These are phyloP conservation scores for Suhomyces sp. DNA, from an alignment of 805 yeast species.

Conservation along the genomic window DNA sequence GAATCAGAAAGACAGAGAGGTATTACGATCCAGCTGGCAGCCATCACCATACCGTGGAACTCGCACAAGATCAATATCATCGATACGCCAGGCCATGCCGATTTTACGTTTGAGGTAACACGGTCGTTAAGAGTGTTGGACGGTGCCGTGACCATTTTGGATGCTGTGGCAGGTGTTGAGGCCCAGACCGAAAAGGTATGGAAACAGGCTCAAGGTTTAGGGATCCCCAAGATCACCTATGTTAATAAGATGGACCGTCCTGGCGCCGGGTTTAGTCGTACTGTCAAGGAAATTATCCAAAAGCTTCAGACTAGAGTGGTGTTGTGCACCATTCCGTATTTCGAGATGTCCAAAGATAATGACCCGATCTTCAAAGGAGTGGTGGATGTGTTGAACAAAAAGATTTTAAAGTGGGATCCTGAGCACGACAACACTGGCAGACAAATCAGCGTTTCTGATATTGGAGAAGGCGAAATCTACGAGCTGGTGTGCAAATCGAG, in stretches of 20 bases:
- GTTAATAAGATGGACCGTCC: constrained; percentile 95
- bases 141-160: constrained; percentile 90
- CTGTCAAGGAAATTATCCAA: constrained; percentile 77
- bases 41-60: constrained; percentile 87
- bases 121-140: constrained; percentile 87
- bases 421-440: constrained; percentile 45
- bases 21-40: constrained; percentile 95
- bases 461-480: constrained; percentile 22
- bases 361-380: constrained; percentile 61
- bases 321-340: constrained; percentile 75
- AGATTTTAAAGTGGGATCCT: constrained; percentile 52
- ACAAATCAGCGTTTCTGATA: constrained; percentile 45
- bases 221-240: constrained; percentile 74
- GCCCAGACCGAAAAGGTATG: constrained; percentile 98
- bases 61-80: constrained; percentile 74
- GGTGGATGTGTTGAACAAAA: constrained; percentile 67
- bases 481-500: constrained; percentile 57
- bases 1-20: constrained; percentile 92
- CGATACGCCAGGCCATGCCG: constrained; percentile 98
- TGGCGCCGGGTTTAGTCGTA: constrained; percentile 92
- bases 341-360: constrained; percentile 30
- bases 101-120: constrained; percentile 91
- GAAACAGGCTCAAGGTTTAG: constrained; percentile 70
- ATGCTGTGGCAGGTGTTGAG: constrained; percentile 97
- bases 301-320: constrained; percentile 74